phyloP scores from a whole-genome alignment of 2,329 filamentous ascomycete species.

The Neofusicoccum cordaticola region DNA sequence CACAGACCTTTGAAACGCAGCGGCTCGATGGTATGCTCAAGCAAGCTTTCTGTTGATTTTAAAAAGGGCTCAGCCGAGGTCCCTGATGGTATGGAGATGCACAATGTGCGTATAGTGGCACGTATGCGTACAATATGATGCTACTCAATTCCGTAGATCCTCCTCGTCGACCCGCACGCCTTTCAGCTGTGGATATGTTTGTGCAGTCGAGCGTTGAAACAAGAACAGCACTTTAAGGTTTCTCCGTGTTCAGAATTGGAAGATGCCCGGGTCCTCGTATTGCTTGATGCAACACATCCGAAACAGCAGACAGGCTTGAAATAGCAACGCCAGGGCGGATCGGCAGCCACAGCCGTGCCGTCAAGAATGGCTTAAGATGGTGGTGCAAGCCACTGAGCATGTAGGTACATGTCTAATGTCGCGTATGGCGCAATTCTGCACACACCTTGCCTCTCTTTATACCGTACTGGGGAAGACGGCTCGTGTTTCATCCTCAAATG shows the following conservation, averaged over 20 bases:
- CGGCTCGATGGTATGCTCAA: neutral
- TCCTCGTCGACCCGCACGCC: no score
- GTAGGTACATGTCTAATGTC: neutral
- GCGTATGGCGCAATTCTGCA: neutral
- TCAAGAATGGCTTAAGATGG: neutral
- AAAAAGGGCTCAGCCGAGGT: neutral
- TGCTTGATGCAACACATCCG: neutral
- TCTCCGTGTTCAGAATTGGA: neutral
- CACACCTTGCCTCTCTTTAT: neutral
- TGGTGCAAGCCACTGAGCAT: neutral
- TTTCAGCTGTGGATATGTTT: no score
- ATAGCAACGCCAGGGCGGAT: neutral
- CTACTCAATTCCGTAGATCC: no score
- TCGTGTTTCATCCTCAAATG: neutral
- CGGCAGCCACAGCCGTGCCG: slow-evolving; percentile 3
- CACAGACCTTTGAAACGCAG: neutral
- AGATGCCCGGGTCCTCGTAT: neutral
- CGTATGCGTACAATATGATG: no score
- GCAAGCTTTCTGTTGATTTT: no score
- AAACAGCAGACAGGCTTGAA: slow-evolving; percentile 22
- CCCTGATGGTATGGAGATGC: neutral
- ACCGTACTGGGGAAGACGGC: neutral
- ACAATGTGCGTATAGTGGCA: neutral
- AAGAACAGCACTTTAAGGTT: no score
- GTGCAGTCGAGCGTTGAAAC: no score